These are phyloP conservation scores for Juglanconis oblonga DNA, from an alignment of 2,329 filamentous ascomycete genomes.

Conservation along the genomic window DNA sequence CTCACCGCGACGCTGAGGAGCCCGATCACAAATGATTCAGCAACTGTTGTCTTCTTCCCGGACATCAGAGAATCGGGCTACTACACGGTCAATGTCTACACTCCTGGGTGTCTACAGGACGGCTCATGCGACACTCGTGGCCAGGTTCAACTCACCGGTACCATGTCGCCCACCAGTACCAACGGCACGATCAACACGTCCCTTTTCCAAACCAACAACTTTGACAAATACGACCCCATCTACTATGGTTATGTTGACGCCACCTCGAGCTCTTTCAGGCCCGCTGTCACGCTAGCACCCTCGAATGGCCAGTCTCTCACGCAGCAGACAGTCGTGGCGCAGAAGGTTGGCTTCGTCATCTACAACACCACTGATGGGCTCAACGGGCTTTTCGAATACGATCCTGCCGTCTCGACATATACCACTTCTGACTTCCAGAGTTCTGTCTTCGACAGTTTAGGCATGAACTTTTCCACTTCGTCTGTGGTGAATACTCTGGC, in stretches of 20 bases:
- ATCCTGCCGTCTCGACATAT: conserved; percentile 60
- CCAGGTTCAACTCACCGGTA: conserved; percentile 75
- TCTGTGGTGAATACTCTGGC: conserved; percentile 71
- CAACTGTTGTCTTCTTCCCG: conserved; percentile 75
- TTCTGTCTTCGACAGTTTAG: conserved; percentile 75
- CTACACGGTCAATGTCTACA: conserved; percentile 88
- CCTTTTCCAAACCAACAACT: conserved; percentile 89
- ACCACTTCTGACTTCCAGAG: conserved; percentile 61
- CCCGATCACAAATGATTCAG: conserved; percentile 54
- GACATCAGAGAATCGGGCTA: conserved; percentile 87
- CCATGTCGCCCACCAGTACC: conserved; percentile 49
- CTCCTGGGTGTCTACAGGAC: conserved; percentile 84
- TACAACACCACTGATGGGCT: conserved; percentile 74
- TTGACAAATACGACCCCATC: conserved; percentile 93
- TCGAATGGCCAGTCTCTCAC: conserved; percentile 58
- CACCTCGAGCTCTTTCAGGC: conserved; percentile 68
- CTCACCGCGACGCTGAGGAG: conserved; percentile 64
- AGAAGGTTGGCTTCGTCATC: conserved; percentile 75
- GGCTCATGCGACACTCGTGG: conserved; percentile 73
- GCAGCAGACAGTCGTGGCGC: conserved; percentile 79
- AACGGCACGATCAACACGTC: conserved; percentile 47
- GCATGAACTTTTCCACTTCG: conserved; percentile 62
- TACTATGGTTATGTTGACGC: conserved; percentile 84
- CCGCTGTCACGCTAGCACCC: conserved; percentile 75
- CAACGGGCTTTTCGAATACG: conserved; percentile 88